phyloP scores from a whole-genome alignment of 495 filamentous ascomycete genomes.

The Pyrenula aspistea region DNA sequence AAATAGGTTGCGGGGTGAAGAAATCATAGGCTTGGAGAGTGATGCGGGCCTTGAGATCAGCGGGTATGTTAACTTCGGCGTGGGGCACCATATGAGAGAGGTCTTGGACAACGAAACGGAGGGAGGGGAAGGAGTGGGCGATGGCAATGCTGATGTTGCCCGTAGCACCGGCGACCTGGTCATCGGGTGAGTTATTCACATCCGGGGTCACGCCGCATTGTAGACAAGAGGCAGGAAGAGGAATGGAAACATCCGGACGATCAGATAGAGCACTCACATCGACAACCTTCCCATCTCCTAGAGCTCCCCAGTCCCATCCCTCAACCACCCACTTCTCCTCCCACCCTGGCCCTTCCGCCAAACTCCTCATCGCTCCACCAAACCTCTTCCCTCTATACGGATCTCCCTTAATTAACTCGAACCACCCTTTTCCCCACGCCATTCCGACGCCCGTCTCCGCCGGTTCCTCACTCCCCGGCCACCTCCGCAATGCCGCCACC shows the following conservation, averaged over 20 bases:
- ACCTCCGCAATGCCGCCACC: not conserved
- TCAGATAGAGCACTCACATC: constrained; percentile 37
- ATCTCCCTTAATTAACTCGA: constrained; percentile 17
- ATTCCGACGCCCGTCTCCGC: constrained; percentile 35
- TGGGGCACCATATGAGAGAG: constrained; percentile 29
- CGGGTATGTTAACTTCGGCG: constrained; percentile 24
- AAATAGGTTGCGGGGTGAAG: constrained; percentile 38
- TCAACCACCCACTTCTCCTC: constrained; percentile 31
- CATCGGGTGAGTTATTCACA: constrained; percentile 20
- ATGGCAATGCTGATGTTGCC: constrained; percentile 38
- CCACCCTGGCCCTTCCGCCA: constrained; percentile 37
- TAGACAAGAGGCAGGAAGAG: too few species aligned
- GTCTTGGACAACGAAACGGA: constrained; percentile 44
- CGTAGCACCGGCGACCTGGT: constrained; percentile 23
- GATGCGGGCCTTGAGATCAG: constrained; percentile 27
- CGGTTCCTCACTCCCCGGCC: constrained; percentile 15
- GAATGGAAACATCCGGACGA: too few species aligned
- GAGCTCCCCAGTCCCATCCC: constrained; percentile 27
- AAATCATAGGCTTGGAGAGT: constrained; percentile 39
- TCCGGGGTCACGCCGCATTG: too few species aligned
- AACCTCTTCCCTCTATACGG: constrained; percentile 31
- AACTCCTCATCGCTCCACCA: constrained; percentile 37
- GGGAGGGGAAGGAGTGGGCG: constrained; percentile 25
- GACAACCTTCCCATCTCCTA: constrained; percentile 24
- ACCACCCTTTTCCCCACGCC: constrained; percentile 30